Conservation (phyloP, 257 asterid genomes). For the Haberlea rhodopensis region DNA sequence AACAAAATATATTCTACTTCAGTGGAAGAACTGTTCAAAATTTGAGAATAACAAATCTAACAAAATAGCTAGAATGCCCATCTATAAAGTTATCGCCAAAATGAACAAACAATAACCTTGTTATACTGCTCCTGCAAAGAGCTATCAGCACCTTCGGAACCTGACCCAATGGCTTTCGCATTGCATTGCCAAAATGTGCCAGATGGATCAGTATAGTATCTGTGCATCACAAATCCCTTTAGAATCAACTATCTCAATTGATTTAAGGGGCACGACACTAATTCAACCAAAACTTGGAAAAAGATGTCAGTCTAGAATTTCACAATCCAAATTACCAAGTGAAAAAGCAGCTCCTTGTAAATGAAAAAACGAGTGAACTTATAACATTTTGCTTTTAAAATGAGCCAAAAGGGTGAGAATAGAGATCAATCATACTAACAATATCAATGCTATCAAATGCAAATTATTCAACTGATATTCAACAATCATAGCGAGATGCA, state of each 20-base stretch:
- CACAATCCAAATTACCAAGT: neutral
- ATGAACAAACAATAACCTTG: constrained; percentile 43
- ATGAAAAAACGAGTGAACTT: neutral
- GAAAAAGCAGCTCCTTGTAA: neutral
- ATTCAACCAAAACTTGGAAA: neutral
- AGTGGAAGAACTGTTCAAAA: neutral
- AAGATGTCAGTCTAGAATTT: neutral
- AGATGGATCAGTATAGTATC: constrained; percentile 86
- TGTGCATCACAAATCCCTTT: constrained; percentile 29
- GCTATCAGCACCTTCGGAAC: constrained; percentile 99
- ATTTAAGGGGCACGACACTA: neutral
- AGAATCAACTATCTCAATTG: constrained; percentile 9
- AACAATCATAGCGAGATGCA: neutral
- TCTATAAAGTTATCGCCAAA: neutral
- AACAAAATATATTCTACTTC: neutral
- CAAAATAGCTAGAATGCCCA: neutral
- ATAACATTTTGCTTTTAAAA: neutral
- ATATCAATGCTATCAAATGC: neutral
- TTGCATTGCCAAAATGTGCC: constrained; percentile 98
- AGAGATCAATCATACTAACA: neutral
- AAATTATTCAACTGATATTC: neutral
- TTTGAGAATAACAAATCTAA: neutral
- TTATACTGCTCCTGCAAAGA: constrained; percentile 93
- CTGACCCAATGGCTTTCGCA: constrained; percentile 96
- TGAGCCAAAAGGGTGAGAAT: neutral